A percentile compares a stretch with the other conserved stretches of the same genome.
phyloP scores from a whole-genome alignment of 1,284 basidiomycete species.

The Xerocomus minutiporus region DNA sequence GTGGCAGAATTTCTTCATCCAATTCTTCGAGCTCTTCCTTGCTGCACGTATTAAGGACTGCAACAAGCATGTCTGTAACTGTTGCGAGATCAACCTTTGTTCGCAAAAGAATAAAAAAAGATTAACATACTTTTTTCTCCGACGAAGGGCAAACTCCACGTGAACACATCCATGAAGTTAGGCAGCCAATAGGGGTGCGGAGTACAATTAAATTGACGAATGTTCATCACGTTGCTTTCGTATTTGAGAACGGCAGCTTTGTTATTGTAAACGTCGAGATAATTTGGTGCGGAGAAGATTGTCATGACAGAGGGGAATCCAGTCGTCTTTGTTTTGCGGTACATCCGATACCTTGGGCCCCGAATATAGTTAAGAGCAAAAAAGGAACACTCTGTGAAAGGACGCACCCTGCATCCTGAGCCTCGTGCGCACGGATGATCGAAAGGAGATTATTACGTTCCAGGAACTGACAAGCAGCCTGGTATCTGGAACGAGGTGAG shows the following conservation, averaged over 20 bases:
- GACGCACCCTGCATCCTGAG: slow-evolving; percentile 88
- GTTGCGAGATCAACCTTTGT: slow-evolving; percentile 5
- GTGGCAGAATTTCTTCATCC: slow-evolving; percentile 50
- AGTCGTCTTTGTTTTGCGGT: slow-evolving; percentile 92
- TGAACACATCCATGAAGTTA: slow-evolving; percentile 94
- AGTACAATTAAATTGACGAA: slow-evolving; percentile 92
- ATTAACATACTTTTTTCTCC: slow-evolving; percentile 83
- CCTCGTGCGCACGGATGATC: slow-evolving; percentile 92
- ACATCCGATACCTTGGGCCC: slow-evolving; percentile 81
- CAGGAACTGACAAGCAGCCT: slow-evolving; percentile 89
- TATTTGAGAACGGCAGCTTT: slow-evolving; percentile 96
- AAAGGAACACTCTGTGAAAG: neutral
- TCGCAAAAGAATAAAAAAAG: neutral
- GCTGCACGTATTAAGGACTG: slow-evolving; percentile 89
- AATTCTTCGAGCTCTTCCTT: slow-evolving; percentile 93
- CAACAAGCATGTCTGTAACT: slow-evolving; percentile 96
- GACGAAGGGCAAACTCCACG: slow-evolving; percentile 87
- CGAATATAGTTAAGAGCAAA: slow-evolving; percentile 3
- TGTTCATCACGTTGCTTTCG: slow-evolving; percentile 96
- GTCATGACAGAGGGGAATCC: slow-evolving; percentile 95
- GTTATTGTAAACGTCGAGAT: slow-evolving; percentile 95
- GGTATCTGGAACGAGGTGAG: slow-evolving; percentile 49
- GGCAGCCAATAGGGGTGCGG: slow-evolving; percentile 95
- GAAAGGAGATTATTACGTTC: slow-evolving; percentile 93
- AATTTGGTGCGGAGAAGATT: slow-evolving; percentile 94